phyloP scores from a whole-genome alignment of 2,329 filamentous ascomycete genomes.

The Juglanconis oblonga region DNA sequence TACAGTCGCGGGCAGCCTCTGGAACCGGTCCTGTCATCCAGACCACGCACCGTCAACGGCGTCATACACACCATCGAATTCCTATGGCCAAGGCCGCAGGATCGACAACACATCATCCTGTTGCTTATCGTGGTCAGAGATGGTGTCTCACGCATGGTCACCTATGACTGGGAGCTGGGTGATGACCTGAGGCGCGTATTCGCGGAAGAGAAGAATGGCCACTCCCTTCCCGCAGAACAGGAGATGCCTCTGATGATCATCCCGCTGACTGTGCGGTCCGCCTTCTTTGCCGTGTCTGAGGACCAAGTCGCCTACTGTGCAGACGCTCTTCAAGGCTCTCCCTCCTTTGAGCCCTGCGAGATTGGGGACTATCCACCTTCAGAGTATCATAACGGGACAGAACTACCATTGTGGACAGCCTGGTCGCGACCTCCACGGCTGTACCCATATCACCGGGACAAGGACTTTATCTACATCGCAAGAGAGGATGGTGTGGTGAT shows the following conservation, averaged over 20 bases:
- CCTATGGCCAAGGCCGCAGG: slow-evolving; percentile 65
- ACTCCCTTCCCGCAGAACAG: slow-evolving; percentile 47
- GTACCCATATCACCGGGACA: slow-evolving; percentile 55
- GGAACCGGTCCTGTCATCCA: slow-evolving; percentile 53
- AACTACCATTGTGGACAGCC: slow-evolving; percentile 68
- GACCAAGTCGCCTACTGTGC: slow-evolving; percentile 55
- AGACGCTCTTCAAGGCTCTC: slow-evolving; percentile 50
- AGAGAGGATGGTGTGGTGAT: slow-evolving; percentile 82
- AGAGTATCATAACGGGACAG: slow-evolving; percentile 43
- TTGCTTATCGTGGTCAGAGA: slow-evolving; percentile 58
- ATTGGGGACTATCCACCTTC: slow-evolving; percentile 40
- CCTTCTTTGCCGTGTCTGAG: slow-evolving; percentile 67
- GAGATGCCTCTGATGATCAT: slow-evolving; percentile 68
- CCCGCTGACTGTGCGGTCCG: slow-evolving; percentile 66
- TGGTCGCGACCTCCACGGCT: slow-evolving; percentile 79
- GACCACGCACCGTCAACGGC: slow-evolving; percentile 55
- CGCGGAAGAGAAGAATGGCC: slow-evolving; percentile 45
- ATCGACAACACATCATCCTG: slow-evolving; percentile 72
- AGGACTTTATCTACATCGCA: slow-evolving; percentile 81
- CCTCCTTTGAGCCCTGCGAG: slow-evolving; percentile 44
- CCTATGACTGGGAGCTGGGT: slow-evolving; percentile 60
- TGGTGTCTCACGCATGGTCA: slow-evolving; percentile 49
- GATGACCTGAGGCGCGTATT: slow-evolving; percentile 46
- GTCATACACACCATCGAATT: slow-evolving; percentile 87
- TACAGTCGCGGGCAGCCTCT: slow-evolving; percentile 45